Base-by-base conservation (phyloP, 2,329 filamentous ascomycete genomes). In the Teratosphaeria gauchensis region DNA sequence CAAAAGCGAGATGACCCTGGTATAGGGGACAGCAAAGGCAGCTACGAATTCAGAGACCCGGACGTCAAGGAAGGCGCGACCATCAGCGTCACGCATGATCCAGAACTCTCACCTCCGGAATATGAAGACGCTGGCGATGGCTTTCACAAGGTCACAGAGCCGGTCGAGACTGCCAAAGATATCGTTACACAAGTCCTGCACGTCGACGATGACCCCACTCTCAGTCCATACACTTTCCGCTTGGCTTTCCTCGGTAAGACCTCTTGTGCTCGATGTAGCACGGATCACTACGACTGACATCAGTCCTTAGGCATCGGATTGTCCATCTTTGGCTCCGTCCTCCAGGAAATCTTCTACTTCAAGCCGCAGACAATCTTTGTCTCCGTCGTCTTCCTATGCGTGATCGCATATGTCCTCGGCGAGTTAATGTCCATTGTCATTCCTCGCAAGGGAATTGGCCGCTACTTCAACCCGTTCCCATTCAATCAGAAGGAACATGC, bases 331-430 rank as follows among this genome's bases (percentile, higher is more conserved):
- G 67, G 63, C 31, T 62, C 62, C 46, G 73, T 75, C 5, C 68
- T 80, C 5, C 71, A 72, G 42, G 73, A 74, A 35, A 78, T 80
- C 58, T 80, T 74, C 63, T 74, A 75, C 55, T 79, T 79, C 70
- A 78, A 78, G 63, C 77, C 78, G 1, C 77, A 78, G 63, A 70
- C 69, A 4, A 73, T 80, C 54, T 72, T 63, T 30, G 74, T 80
- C 9, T 76, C 74, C 1, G 66, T 72, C 16, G 74, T 79, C 21
- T 79, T 79, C 64, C 59, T 80, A 57, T 72, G 73, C 2, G 74
- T 80, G 31, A 70, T 79, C 14, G 72, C 70, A 35, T 79, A 78
- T 58, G 65, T 77, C 9, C 62, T 76, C 9, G 77, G 77, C 12
- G 72, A 76, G 53, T 65, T 67, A 9, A 71, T 77, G 72, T 69